Base-by-base conservation (phyloP, 768 basidiomycete species). In the Kwoniella botswanensis region DNA sequence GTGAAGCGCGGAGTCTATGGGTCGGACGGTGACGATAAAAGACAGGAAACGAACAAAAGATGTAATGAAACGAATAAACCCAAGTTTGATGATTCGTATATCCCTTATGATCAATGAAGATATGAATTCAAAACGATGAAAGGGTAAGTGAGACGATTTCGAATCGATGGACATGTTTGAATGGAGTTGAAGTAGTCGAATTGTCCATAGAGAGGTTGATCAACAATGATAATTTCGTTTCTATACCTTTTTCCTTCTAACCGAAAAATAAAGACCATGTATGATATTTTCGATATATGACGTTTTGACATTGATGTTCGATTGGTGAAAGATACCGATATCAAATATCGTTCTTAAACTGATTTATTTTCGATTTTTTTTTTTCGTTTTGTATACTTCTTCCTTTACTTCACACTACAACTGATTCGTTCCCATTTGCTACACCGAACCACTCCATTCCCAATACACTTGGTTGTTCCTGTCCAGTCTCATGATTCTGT, bases 1-100 rank as follows among this genome's bases (percentile, higher is more conserved):
- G 72, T 26, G 29, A 24, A 56, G 29, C 42, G 71, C 72, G 74
- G 71, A 73, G 73, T 43, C 52, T 69, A 52, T 68, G 67, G 62
- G 57, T 42, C 21, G 42, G 58, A 44, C 13, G 35, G 24, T 29
- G 35, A 42, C 9, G n/a, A 52, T 44, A 52, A 41, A 52, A 71
- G 35, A 35, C 35, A 7, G 0, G 35, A 35, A 35, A 35, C 6
- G 7, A 35, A 35, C 35, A 35, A 35, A 35, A 35, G 35, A 35
- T 35, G 35, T 35, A 6, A 35, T 22, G 21, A 46, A 10, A 43
- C 18, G 64, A 29, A 35, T 17, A 15, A 2, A 56, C 5, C 26
- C 22, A 4, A 21, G 22, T n/a, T 0, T 56, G 12, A 15, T 15
- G 29, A 42, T 59, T 29, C 35, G 63, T 21, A 42, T 60, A 53